Percentiles rank a stretch among this genome's conserved stretches.
Evolutionary conservation across 345 rosid genomes (phyloP).

Genomic region (Boechera stricta): DNA sequence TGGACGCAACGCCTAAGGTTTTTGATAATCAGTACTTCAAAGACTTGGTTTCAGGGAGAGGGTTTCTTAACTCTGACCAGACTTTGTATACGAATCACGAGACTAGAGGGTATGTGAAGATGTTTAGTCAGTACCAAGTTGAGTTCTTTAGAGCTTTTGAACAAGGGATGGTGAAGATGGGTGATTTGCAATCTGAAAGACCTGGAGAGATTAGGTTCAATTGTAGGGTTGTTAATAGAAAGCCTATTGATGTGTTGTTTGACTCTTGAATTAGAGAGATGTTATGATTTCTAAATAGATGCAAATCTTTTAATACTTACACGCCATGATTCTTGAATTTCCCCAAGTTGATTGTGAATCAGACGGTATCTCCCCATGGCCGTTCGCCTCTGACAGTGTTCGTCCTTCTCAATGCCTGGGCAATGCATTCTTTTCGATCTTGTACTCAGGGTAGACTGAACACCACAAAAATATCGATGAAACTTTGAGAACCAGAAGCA

Average conservation of each 20-base stretch:
- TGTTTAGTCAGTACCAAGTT: slow-evolving; percentile 56
- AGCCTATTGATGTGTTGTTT: slow-evolving; percentile 36
- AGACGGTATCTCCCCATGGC: too few relatives aligned
- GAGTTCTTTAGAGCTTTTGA: slow-evolving; percentile 70
- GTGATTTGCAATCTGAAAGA: slow-evolving; percentile 71
- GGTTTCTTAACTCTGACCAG: slow-evolving; percentile 90
- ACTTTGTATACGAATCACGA: slow-evolving; percentile 60
- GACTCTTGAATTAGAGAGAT: slow-evolving; percentile 6
- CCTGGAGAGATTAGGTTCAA: slow-evolving; percentile 75
- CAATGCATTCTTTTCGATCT: too few relatives aligned
- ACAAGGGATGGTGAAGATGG: slow-evolving; percentile 87
- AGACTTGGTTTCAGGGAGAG: slow-evolving; percentile 82
- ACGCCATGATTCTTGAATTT: neutral
- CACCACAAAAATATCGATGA: too few relatives aligned
- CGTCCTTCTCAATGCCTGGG: too few relatives aligned
- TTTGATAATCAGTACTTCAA: slow-evolving; percentile 87
- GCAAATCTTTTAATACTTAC: neutral
- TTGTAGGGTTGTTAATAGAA: slow-evolving; percentile 66
- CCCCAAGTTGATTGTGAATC: neutral
- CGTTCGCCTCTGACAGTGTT: too few relatives aligned
- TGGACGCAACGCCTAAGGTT: slow-evolving; percentile 68
- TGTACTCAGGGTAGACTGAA: too few relatives aligned
- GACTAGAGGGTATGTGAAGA: slow-evolving; percentile 62
- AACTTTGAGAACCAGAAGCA: too few relatives aligned
- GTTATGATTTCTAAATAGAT: neutral